Base-by-base conservation (phyloP, 2,329 filamentous ascomycete genomes). In the Onygenales sp. region DNA sequence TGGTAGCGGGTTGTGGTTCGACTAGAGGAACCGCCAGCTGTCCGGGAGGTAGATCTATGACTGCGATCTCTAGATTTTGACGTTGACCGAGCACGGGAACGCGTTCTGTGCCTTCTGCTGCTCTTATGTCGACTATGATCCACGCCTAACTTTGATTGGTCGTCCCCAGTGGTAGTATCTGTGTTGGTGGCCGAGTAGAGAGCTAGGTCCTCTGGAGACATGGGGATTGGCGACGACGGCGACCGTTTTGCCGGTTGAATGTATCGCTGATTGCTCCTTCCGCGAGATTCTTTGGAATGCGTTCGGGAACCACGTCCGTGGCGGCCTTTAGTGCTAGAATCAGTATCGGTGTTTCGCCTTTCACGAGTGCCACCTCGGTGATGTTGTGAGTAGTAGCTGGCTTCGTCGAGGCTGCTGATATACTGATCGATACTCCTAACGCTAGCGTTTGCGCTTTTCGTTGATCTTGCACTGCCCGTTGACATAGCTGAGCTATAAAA, bases 191-290 rank as follows among this genome's bases (percentile, higher is more conserved):
- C 69, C 47, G 72, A 70, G 56, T 74, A 75, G 44, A 66, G 64
- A 49, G 71, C 64, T 55, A 88, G 67, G 62, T 96, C 90, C 61
- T 95, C 89, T 0, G 90, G 90, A 2, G 91, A 95, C 91, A 96
- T 96, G 2, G 91, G 89, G 2, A 95, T 80, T 0, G 92, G 92
- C 0, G 92, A 96, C 2, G 89, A 94, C 0, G 92, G 92, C 1
- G 92, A 96, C 21, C 87, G 80, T 70, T 95, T 95, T 10, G 84
- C 81, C 14, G 86, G 82, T 64, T 83, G 86, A 57, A 86, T 89
- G 58, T 84, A 85, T 21, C 85, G 80, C 44, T 80, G 77, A 10
- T 79, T 74, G 27, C 78, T 78, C 57, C 87, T 80, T 17, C 87
- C 87, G 54, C 87, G 83, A 43, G 62, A 62, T 17, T 86, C 85